These are phyloP conservation scores for Pseudocercospora fijiensis DNA, from an alignment of 2,329 filamentous ascomycete genomes.

Conservation along the genomic window DNA sequence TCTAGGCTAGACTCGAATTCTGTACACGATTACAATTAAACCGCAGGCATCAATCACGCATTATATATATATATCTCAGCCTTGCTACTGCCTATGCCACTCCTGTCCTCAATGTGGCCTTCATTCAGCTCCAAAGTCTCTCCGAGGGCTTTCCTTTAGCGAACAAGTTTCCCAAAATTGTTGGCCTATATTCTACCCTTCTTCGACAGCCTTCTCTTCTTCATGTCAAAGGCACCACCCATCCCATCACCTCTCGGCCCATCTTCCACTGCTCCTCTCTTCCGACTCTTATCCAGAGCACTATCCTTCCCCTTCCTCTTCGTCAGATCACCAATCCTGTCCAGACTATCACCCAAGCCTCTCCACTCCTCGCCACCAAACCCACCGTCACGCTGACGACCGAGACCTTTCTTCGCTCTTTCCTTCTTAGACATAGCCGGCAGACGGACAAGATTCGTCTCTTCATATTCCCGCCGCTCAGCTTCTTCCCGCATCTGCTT, in stretches of 20 bases:
- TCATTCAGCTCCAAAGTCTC: no score
- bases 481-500: constrained; percentile 73
- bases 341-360: constrained; percentile 77
- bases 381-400: constrained; percentile 50
- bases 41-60: not conserved
- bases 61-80: not conserved
- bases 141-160: not conserved
- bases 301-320: constrained; percentile 62
- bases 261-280: constrained; percentile 73
- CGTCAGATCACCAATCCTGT: constrained; percentile 82
- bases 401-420: constrained; percentile 57
- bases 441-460: constrained; percentile 84
- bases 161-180: not conserved
- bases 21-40: not conserved
- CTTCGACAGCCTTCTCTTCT: constrained; percentile 54
- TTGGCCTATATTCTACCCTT: constrained; percentile 39
- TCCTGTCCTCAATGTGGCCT: not conserved
- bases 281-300: constrained; percentile 79
- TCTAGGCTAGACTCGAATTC: not conserved
- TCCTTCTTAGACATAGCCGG: constrained; percentile 89
- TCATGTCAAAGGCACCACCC: constrained; percentile 73
- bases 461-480: constrained; percentile 83
- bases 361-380: constrained; percentile 96
- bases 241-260: constrained; percentile 66
- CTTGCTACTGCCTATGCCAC: not conserved